phyloP scores from a whole-genome alignment of 192 early-diverging fungal genomes.

The Coemansia guatemalensis region DNA sequence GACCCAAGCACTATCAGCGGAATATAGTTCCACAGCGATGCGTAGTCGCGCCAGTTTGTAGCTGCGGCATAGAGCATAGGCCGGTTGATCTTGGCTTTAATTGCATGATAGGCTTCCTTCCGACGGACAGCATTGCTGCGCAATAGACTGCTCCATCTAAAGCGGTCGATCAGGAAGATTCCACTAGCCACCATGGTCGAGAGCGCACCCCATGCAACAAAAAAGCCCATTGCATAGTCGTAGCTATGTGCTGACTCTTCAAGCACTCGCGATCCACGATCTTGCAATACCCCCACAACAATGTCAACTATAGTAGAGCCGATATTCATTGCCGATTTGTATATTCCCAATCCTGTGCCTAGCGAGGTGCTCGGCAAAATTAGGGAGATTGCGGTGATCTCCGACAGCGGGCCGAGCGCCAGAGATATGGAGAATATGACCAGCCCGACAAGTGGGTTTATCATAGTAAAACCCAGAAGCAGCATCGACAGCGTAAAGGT shows the following conservation, averaged over 20 bases:
- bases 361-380: slow-evolving; percentile 58
- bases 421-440: slow-evolving; percentile 60
- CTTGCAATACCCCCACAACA: slow-evolving; percentile 61
- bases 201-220: slow-evolving; percentile 47
- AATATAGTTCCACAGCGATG: slow-evolving; percentile 39
- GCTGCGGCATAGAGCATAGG: slow-evolving; percentile 34
- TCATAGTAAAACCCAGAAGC: slow-evolving; percentile 59
- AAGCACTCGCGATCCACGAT: slow-evolving; percentile 36
- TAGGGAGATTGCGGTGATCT: slow-evolving; percentile 62
- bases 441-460: slow-evolving; percentile 57
- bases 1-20: slow-evolving; percentile 29
- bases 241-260: slow-evolving; percentile 48
- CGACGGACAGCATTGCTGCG: slow-evolving; percentile 23
- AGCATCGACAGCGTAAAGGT: slow-evolving; percentile 40
- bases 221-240: slow-evolving; percentile 54
- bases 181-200: slow-evolving; percentile 32
- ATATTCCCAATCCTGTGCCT: slow-evolving; percentile 62
- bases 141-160: slow-evolving; percentile 40
- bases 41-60: slow-evolving; percentile 44
- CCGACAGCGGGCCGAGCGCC: slow-evolving; percentile 59
- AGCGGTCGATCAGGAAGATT: slow-evolving; percentile 42
- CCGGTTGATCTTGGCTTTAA: slow-evolving; percentile 40
- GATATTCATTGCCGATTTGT: slow-evolving; percentile 64
- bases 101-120: slow-evolving; percentile 28
- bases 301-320: slow-evolving; percentile 63